Conservation (phyloP, 345 rosid species). For the Carallia brachiata region DNA sequence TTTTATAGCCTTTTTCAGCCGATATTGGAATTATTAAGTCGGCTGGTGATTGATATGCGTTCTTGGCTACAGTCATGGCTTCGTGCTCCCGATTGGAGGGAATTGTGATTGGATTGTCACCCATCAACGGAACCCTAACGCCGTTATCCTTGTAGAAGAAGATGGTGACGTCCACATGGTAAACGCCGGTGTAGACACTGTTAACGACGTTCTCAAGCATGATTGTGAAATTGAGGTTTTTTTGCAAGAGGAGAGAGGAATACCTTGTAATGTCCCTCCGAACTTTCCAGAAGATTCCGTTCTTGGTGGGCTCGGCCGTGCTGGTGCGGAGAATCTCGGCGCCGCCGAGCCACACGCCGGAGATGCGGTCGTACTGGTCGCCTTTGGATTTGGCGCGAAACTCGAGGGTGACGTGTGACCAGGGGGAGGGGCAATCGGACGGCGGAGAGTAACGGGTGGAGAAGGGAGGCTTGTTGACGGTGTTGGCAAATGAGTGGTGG, state of each 20-base stretch:
- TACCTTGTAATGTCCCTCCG: conserved; percentile 75
- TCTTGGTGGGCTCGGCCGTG: conserved; percentile 69
- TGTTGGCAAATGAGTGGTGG: conserved; percentile 79
- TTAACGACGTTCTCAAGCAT: conserved; percentile 90
- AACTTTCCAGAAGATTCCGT: conserved; percentile 75
- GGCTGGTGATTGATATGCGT: conserved; percentile 44
- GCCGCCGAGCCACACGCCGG: conserved; percentile 82
- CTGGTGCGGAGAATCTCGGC: conserved; percentile 86
- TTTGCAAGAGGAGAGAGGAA: conserved; percentile 49
- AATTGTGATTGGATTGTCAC: background rate
- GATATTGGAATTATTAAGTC: conserved; percentile 67
- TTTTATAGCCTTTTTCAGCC: conserved; percentile 17
- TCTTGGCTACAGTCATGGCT: conserved; percentile 9
- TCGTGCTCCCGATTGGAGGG: background rate
- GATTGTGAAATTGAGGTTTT: conserved; percentile 52
- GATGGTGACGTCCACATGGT: conserved; percentile 61
- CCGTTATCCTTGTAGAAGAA: conserved; percentile 44
- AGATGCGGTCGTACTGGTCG: conserved; percentile 70
- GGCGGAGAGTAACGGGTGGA: conserved; percentile 62
- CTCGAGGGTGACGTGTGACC: conserved; percentile 60
- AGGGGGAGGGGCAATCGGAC: conserved; percentile 51
- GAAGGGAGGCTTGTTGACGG: conserved; percentile 65
- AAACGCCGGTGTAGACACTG: conserved; percentile 63
- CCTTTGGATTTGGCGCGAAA: conserved; percentile 55
- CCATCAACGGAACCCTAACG: conserved; percentile 17